Evolutionary conservation across 176 grass and related monocot species (phyloP).

Genomic region (Pontederia crassipes): DNA sequence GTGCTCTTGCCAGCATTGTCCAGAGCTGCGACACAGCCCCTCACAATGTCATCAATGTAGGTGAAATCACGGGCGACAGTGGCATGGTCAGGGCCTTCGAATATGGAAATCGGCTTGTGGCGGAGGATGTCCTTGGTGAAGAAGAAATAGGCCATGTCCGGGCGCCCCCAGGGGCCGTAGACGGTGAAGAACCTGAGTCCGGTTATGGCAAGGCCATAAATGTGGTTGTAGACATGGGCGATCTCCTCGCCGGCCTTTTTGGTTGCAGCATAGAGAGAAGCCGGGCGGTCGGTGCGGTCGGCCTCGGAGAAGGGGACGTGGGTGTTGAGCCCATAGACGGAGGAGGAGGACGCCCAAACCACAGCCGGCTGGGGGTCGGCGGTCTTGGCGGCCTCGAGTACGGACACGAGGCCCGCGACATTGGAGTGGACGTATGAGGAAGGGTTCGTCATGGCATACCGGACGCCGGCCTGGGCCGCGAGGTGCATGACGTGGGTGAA

Average conservation of each 20-base stretch:
- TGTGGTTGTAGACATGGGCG: slow-evolving; percentile 14
- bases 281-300: slow-evolving; percentile 11
- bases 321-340: slow-evolving; percentile 7
- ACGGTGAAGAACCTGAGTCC: slow-evolving; percentile 16
- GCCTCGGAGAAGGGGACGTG: slow-evolving; percentile 8
- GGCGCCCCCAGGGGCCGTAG: slow-evolving; percentile 12
- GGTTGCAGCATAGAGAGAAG: slow-evolving; percentile 11
- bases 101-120: slow-evolving; percentile 9
- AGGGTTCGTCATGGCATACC: background rate
- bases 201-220: slow-evolving; percentile 11
- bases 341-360: slow-evolving; percentile 13
- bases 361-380: slow-evolving; percentile 9
- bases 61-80: slow-evolving; percentile 15
- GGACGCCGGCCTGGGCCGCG: slow-evolving; percentile 14
- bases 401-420: slow-evolving; percentile 7
- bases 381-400: slow-evolving; percentile 7
- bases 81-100: slow-evolving; percentile 12
- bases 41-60: slow-evolving; percentile 18
- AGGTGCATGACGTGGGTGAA: slow-evolving; percentile 9
- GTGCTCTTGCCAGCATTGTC: slow-evolving; percentile 12
- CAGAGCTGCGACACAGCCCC: slow-evolving; percentile 2
- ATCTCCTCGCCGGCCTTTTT: slow-evolving; percentile 17
- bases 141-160: slow-evolving; percentile 17
- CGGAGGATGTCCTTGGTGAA: slow-evolving; percentile 14
- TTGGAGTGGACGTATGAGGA: slow-evolving; percentile 11